Percentiles rank a stretch among this genome's conserved stretches.
phyloP scores from a whole-genome alignment of 352 stramenopile genomes.

The Phytophthora megakarya region DNA sequence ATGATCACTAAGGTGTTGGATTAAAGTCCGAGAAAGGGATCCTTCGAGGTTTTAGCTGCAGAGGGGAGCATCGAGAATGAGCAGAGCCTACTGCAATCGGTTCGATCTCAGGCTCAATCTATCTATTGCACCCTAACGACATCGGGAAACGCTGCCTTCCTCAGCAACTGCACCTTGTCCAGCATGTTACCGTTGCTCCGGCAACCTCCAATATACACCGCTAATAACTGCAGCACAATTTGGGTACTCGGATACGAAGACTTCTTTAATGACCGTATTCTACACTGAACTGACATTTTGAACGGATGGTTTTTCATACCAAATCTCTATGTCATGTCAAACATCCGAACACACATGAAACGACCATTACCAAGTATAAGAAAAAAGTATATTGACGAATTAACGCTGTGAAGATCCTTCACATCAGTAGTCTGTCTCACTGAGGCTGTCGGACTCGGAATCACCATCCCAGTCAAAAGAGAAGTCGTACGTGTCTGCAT shows the following conservation, averaged over 20 bases:
- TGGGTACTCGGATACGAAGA: too few relatives aligned
- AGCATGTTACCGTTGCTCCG: not conserved
- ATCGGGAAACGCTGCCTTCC: not conserved
- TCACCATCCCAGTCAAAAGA: not conserved
- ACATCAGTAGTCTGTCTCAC: not conserved
- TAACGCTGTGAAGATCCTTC: too few relatives aligned
- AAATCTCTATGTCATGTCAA: not conserved
- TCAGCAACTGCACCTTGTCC: not conserved
- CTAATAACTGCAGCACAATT: too few relatives aligned
- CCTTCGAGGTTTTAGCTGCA: constrained; percentile 5
- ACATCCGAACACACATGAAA: not conserved
- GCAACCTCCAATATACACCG: not conserved
- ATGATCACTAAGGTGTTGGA: not conserved
- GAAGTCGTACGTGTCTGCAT: not conserved
- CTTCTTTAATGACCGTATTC: not conserved
- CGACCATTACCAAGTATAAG: not conserved
- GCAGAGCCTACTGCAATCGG: not conserved
- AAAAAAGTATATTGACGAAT: not conserved
- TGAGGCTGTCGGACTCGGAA: not conserved
- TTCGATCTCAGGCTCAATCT: not conserved
- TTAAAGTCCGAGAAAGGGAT: not conserved
- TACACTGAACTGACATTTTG: not conserved
- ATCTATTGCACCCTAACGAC: not conserved
- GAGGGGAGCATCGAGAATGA: not conserved
- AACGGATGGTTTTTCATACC: not conserved